These are phyloP conservation scores for Ophiostoma ips DNA, from an alignment of 2,329 filamentous ascomycete species.

Conservation along the genomic window DNA sequence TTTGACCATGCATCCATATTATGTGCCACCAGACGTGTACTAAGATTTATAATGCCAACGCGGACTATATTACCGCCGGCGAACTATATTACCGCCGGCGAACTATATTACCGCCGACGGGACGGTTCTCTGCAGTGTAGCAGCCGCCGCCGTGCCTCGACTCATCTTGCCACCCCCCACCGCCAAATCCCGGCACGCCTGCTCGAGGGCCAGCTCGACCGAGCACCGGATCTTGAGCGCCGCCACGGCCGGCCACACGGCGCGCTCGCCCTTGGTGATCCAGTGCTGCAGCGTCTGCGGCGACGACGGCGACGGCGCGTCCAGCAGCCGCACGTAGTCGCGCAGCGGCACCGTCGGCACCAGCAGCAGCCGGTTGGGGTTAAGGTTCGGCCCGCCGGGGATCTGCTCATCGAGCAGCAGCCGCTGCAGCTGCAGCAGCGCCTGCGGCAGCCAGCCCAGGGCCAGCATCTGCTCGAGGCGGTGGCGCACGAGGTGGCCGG, in stretches of 20 bases:
- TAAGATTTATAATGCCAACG: no score
- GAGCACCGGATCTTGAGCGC: conserved; percentile 71
- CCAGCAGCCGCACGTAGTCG: conserved; percentile 69
- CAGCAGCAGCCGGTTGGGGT: no score
- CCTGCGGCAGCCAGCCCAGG: conserved; percentile 54
- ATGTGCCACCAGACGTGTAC: no score
- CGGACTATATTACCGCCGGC: no score
- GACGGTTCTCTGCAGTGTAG: no score
- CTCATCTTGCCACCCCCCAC: background rate
- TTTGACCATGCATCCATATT: no score
- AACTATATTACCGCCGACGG: no score
- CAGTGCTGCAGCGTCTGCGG: conserved; percentile 65
- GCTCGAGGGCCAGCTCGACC: conserved; percentile 77
- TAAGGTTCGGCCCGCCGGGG: conserved; percentile 37
- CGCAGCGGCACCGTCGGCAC: conserved; percentile 61
- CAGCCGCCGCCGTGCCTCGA: no score
- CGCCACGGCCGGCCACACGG: conserved; percentile 80
- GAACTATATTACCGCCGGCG: no score
- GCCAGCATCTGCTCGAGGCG: conserved; percentile 68
- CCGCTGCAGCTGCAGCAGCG: conserved; percentile 51
- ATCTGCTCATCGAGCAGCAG: conserved; percentile 75
- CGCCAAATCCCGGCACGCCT: conserved; percentile 51
- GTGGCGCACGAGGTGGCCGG: conserved; percentile 42
- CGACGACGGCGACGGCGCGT: conserved; percentile 66
- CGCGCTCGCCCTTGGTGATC: conserved; percentile 72